Evolutionary conservation across 345 rosid genomes (phyloP), one percentile per base, ranked within the genome.

Genomic region (Corchorus capsularis): DNA sequence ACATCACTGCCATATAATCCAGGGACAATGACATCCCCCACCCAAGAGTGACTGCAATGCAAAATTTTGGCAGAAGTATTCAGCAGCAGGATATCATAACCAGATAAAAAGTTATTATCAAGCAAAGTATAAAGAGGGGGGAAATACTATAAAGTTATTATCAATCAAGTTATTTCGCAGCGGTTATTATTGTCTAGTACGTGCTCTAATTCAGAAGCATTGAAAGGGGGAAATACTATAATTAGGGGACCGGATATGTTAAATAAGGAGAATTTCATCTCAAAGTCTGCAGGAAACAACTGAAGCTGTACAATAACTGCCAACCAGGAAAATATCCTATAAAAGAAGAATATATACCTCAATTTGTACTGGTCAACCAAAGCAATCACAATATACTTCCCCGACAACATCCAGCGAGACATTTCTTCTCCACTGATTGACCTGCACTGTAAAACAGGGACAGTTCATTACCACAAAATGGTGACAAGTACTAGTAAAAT

Each of bases 361-460:
- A 91, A 85, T 84, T 92, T 96, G 80, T 85, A 87, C 76, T 93
- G 97, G 80, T 96, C 93, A 74, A 96, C 98, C 80, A 96, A 86
- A 2, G 97, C 99, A 84, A 96, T 93, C 27, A 89, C 97, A 69
- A 93, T 83, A 81, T 86, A 90, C 70, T 86, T 88, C 81, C 97
- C 99, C 1, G 95, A 93, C 79, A 89, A 85, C 55, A 96, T 88
- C 82, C 90, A 81, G 53, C 66, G 82, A 68, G 97, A 85, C 75
- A 96, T 86, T 79, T 96, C 94, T 61, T 85, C 82, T 81, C 83
- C 86, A 61, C 71, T 75, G 79, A 96, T 85, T 67, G 98, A 91
- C 81, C 97, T 91, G 93, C 93, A 90, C 99, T 96, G 98, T 87
- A 82, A 68, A 80, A 86, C 73, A 72, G 72, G 83, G 71, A 79